Base-by-base conservation (phyloP, 164 flowering plant species). In the Vitis cinerea region DNA sequence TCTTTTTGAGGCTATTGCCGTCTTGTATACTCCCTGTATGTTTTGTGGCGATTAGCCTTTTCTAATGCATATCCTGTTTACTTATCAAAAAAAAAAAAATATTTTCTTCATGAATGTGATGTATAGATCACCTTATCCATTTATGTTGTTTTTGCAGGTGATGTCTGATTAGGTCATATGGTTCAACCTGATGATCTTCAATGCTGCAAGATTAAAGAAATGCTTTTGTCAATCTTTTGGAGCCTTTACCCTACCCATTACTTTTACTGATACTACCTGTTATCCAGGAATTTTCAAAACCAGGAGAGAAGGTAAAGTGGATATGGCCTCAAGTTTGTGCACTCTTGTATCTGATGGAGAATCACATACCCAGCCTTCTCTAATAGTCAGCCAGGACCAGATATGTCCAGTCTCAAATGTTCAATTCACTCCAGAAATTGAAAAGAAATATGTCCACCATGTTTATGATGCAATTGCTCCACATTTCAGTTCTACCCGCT, bases 401-500 rank as follows among this genome's bases (percentile, higher is more conserved):
- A 57, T 9, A 64, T 13, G 49, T 16, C 70, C 81, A 54, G 68
- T 78, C 50, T 67, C 76, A 30, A 84, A 71, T 74, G 89, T 81
- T 60, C 78, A 84, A 51, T 82, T 64, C 58, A 93, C 93, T 31
- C 99, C 98, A 54, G 97, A 93, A 70, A 90, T 95, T 12, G 99
- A 95, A 72, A 90, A 89, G 83, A 92, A 90, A 74, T 95, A 90
- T 76, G 99, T 93, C 29, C 99, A 95, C 81, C 84, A 72, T 73
- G 97, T 93, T 70, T 95, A 95, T 75, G 99, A 93, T 80, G 97
- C 99, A 55, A 93, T 95, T 64, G 98, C 99, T 31, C 99, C 97
- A 15, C 98, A 95, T 84, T 95, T 95, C 70, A 95, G 98, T 77
- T 80, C 98, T 52, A 95, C 99, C 29, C 83, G 98, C 44, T 95